Percentiles rank a stretch among this genome's conserved stretches.
Evolutionary conservation across 345 rosid species (phyloP).

Genomic region (Sonneratia alba): DNA sequence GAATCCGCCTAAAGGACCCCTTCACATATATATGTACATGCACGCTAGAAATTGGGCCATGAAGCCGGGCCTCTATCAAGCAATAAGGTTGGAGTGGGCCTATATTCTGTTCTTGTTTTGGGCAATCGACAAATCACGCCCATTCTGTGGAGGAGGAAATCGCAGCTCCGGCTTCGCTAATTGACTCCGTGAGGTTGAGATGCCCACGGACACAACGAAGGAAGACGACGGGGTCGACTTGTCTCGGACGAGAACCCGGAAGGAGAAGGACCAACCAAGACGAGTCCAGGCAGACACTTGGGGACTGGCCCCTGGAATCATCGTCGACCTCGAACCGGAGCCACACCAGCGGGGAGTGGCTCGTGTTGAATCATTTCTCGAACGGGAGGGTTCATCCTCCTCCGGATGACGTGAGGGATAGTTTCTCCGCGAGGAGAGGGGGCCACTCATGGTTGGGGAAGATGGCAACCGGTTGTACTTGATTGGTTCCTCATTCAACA

Average conservation of each 20-base stretch:
- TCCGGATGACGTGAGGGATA: conserved; percentile 4
- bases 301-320: conserved; percentile 23
- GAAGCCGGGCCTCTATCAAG: neutral
- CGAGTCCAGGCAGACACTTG: conserved; percentile 7
- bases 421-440: conserved; percentile 11
- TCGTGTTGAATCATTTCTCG: conserved; percentile 13
- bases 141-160: neutral
- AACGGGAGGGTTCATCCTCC: conserved; percentile 22
- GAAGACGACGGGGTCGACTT: neutral
- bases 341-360: conserved; percentile 14
- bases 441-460: conserved; percentile 4
- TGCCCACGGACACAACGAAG: neutral
- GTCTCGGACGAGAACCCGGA: neutral
- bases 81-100: neutral
- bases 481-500: neutral
- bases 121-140: neutral
- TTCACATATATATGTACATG: no score
- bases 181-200: neutral
- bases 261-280: neutral
- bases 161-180: neutral
- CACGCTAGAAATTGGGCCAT: no score
- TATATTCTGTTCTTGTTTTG: neutral
- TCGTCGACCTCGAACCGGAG: conserved; percentile 18
- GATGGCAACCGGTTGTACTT: neutral
- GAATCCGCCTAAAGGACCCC: no score